Evolutionary conservation across 108 stramenopile genomes (phyloP), one percentile per base, ranked within the genome.

Genomic region (Skeletonema tropicum): DNA sequence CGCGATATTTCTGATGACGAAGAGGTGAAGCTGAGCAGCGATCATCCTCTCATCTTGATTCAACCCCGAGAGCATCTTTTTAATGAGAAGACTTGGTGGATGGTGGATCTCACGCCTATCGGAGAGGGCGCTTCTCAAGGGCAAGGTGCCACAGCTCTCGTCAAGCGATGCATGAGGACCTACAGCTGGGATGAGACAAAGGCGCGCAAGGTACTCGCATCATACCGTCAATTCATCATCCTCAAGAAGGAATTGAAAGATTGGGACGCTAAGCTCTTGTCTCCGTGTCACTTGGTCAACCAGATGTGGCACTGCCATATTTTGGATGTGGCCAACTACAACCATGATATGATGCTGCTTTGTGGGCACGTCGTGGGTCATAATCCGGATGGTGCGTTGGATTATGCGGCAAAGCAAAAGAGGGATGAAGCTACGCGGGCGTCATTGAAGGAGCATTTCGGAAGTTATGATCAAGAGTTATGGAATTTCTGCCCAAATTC

Each of bases 101-200:
- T 68, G 49, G 67, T 68, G 26, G 57, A 58, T 6, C 57, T 58
- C 3, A 1, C 13, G 14, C 41, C 41, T 15, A 14, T 42, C 1
- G 41, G 15, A 3, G 41, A 42, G 48, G n/a, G n/a, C n/a, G 15
- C 26, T 29, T 48, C 80, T 23, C 72, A n/a, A n/a, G n/a, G 65
- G 30, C 83, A 85, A 65, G 88, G 88, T 21, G 88, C 88, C 8
- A 86, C 83, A 17, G 83, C 87, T 21, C 68, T 88, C 11, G 79
- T 90, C 3, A 84, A 87, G 76, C 77, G 87, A 57, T 88, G 90
- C 84, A 88, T 88, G 85, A 76, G 87, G 58, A 77, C 76, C 13
- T 64, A 85, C 66, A 71, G 80, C 33, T 86, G 82, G 82, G 78
- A 64, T 25, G 85, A 85, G n/a, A 64, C 57, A 5, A 84, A 86